These are phyloP conservation scores for Ambrosia hybrid DNA, from an alignment of 140 eudicot genomes.

Conservation along the genomic window DNA sequence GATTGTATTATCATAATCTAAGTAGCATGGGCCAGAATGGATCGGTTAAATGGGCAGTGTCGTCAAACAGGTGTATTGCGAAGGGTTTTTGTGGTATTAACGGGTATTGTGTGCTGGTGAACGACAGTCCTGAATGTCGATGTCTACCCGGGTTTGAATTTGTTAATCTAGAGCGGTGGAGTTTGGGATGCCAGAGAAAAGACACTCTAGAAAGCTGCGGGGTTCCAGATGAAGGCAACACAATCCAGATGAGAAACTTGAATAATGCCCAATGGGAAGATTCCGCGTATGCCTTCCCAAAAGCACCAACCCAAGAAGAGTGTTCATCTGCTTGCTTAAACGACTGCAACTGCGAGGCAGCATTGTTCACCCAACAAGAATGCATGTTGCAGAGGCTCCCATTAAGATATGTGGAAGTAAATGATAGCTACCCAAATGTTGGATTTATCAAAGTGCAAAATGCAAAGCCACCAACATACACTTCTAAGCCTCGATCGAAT, in stretches of 20 bases:
- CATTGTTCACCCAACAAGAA: not conserved
- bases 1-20: slow-evolving; percentile 1
- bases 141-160: slow-evolving; percentile 49
- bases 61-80: slow-evolving; percentile 24
- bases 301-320: not conserved
- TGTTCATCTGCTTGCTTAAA: no score
- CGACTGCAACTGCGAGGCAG: slow-evolving; percentile 15
- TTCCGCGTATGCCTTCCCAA: slow-evolving; percentile 6
- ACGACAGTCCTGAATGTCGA: slow-evolving; percentile 19
- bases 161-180: slow-evolving; percentile 14
- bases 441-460: slow-evolving; percentile 33
- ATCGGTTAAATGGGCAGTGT: slow-evolving; percentile 30
- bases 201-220: slow-evolving; percentile 26
- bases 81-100: slow-evolving; percentile 49
- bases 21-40: not conserved
- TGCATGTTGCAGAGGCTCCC: slow-evolving; percentile 30
- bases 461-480: no score
- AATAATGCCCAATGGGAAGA: slow-evolving; percentile 35
- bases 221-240: not conserved
- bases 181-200: slow-evolving; percentile 32
- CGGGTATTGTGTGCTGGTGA: slow-evolving; percentile 24
- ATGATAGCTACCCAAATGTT: not conserved
- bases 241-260: slow-evolving; percentile 13
- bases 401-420: slow-evolving; percentile 3
- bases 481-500: no score